These are phyloP conservation scores for Tausonia pullulans DNA, from an alignment of 1,284 basidiomycete genomes.

Conservation along the genomic window DNA sequence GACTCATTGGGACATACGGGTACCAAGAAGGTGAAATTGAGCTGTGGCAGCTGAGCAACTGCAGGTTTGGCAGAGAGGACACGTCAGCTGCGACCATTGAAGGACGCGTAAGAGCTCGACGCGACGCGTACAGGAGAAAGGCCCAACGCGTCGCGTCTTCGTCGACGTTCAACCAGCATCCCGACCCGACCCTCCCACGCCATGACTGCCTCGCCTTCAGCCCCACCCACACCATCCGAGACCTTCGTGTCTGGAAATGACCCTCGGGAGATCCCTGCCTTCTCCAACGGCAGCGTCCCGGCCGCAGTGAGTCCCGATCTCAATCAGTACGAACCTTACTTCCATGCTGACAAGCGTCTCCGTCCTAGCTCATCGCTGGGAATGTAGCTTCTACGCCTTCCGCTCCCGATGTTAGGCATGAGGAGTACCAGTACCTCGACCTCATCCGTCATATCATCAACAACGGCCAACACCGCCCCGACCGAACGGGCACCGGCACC, in stretches of 20 bases:
- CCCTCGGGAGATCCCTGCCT: not conserved
- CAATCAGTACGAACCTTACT: not conserved
- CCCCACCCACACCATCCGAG: too few relatives aligned
- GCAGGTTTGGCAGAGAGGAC: too few relatives aligned
- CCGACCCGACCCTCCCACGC: too few relatives aligned
- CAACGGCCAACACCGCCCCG: conserved; percentile 62
- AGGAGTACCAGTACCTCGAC: conserved; percentile 75
- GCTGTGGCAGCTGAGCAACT: too few relatives aligned
- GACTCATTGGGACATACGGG: too few relatives aligned
- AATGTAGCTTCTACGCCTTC: not conserved
- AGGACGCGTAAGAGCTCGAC: too few relatives aligned
- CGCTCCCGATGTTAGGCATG: conserved; percentile 28
- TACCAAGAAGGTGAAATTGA: too few relatives aligned
- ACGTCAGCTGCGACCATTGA: too few relatives aligned
- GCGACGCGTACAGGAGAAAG: too few relatives aligned
- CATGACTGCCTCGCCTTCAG: too few relatives aligned
- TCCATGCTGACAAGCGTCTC: conserved; percentile 1
- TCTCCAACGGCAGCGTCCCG: not conserved
- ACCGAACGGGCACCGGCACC: conserved; percentile 88
- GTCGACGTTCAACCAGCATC: too few relatives aligned
- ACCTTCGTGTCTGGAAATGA: not conserved
- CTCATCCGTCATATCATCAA: conserved; percentile 66
- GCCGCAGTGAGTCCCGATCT: not conserved
- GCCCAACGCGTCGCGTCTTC: too few relatives aligned
- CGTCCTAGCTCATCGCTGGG: conserved; percentile 2